phyloP scores from a whole-genome alignment of 1,284 basidiomycete genomes.

The Papiliotrema terrestris region DNA sequence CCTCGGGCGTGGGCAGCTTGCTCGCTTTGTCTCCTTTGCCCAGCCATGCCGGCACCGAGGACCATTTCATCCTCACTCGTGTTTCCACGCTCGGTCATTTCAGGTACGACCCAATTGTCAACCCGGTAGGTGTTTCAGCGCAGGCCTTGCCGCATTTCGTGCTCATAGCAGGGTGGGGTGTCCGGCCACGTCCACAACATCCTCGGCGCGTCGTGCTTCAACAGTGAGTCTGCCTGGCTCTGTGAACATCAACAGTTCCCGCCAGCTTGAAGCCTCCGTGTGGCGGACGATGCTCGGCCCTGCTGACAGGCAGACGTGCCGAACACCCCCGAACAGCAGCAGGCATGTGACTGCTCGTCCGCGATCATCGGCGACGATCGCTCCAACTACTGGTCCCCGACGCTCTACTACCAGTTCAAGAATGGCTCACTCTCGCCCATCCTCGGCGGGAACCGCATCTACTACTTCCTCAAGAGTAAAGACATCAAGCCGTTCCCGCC shows the following conservation, averaged over 20 bases:
- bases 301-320: conserved; percentile 12
- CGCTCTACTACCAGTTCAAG: conserved; percentile 25
- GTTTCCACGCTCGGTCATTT: conserved; percentile 31
- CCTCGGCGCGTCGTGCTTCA: conserved; percentile 37
- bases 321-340: conserved; percentile 23
- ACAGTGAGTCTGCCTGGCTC: conserved; percentile 22
- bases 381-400: conserved; percentile 45
- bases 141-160: no score
- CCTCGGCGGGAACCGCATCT: conserved; percentile 31
- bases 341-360: conserved; percentile 30
- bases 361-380: conserved; percentile 33
- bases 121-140: conserved; percentile 14
- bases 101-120: conserved; percentile 50
- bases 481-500: conserved; percentile 42
- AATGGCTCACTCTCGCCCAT: conserved; percentile 33
- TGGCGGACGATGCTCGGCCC: no score
- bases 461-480: conserved; percentile 36
- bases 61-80: conserved; percentile 35
- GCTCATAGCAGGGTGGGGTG: conserved; percentile 13
- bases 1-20: no score
- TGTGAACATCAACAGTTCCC: no score
- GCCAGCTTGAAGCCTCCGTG: no score
- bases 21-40: no score
- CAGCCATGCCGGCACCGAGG: background rate
- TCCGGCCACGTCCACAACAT: conserved; percentile 47